Base-by-base conservation (phyloP, 1,139 yeast species). In the Suhomyces yuchorum region DNA sequence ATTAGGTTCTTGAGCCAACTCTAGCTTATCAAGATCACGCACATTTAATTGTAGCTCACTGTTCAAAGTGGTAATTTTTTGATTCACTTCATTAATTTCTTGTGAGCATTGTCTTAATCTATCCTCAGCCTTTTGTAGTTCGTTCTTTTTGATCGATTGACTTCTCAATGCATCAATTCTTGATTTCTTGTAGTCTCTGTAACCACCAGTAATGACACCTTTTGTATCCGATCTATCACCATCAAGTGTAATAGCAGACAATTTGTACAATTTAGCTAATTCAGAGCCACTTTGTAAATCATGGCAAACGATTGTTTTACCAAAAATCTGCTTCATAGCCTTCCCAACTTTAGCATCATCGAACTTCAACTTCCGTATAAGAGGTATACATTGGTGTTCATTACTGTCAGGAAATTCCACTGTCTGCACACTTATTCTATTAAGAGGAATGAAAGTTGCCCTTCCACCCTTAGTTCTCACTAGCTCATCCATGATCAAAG, bases 191-290 rank as follows among this genome's bases (percentile, higher is more conserved):
- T 77, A 78, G 59, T 90, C 96, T 56, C 88, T 78, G 61, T 80
- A 91, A 44, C 99, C 99, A 67, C 99, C 99, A 15, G 91, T 84
- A 46, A 93, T 68, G 2, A 86, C 87, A 65, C 99, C 99, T 54
- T 76, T 82, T 43, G 80, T 81, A 57, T 90, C 96, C 40, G 90
- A 90, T 55, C 89, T 76, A 63, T 93, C 98, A 55, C 99, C 99
- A 65, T 89, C 96, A 30, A 93, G 71, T 0, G 99, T 93, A 26
- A 93, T 87, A 1, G 96, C 90, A 56, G 81, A 85, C 33, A 92
- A 69, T 37, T 81, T 81, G 60, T 75, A 81, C 7, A 71, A 68
- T 47, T 80, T 80, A 0, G 96, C 85, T 28, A 88, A 70, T 55
- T 84, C 86, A 3, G 85, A 74, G 1, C 96, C 97, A 34, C 77